These are phyloP conservation scores for Agmasoma carcini DNA, from an alignment of 371 early-diverging fungal species.

Conservation along the genomic window DNA sequence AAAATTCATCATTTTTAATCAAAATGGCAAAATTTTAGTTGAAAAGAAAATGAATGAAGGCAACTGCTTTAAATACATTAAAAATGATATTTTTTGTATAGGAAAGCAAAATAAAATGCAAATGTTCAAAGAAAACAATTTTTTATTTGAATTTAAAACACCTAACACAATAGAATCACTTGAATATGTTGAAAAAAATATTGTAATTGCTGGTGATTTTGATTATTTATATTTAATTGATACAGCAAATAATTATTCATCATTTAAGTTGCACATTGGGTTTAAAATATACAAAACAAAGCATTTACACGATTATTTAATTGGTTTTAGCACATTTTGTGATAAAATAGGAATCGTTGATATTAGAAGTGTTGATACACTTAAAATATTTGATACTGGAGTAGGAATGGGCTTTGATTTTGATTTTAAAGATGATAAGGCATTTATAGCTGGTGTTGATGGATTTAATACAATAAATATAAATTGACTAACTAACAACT, in stretches of 20 bases:
- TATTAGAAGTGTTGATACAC: constrained; percentile 24
- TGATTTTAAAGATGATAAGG: not conserved
- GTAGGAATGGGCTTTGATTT: constrained; percentile 36
- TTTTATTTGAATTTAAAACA: constrained; percentile 15
- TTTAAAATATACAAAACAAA: constrained; percentile 9
- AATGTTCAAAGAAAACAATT: constrained; percentile 20
- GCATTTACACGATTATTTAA: not conserved
- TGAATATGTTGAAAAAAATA: constrained; percentile 21
- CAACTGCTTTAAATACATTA: constrained; percentile 6
- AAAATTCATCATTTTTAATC: constrained; percentile 10
- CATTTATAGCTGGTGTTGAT: constrained; percentile 27
- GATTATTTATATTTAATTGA: constrained; percentile 26
- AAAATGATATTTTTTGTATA: constrained; percentile 26
- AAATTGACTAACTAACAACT: not conserved
- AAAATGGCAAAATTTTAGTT: not conserved
- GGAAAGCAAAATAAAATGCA: constrained; percentile 5
- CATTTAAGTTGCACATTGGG: constrained; percentile 18
- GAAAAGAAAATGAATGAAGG: constrained; percentile 3
- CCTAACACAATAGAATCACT: constrained; percentile 15
- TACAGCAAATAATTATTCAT: constrained; percentile 18
- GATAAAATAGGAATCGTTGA: constrained; percentile 34
- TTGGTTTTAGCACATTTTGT: constrained; percentile 20
- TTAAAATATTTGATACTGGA: constrained; percentile 8
- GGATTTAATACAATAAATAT: constrained; percentile 24
- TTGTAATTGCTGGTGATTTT: constrained; percentile 39